These are phyloP conservation scores for Kwoniella heveanensis DNA, from an alignment of 768 basidiomycete species.

Conservation along the genomic window DNA sequence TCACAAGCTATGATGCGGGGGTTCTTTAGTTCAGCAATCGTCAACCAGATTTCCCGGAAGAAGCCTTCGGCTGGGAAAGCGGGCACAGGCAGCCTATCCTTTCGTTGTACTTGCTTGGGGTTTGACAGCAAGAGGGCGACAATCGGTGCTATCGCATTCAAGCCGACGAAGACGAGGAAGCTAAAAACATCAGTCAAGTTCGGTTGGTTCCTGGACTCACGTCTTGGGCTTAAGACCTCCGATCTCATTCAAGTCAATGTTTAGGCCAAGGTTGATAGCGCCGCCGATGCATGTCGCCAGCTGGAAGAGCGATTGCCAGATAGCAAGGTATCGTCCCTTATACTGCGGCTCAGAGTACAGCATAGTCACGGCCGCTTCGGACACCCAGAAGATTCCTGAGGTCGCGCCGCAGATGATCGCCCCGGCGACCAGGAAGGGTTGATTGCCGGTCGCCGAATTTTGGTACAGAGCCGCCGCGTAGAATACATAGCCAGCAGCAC, in stretches of 20 bases:
- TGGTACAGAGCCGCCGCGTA: constrained; percentile 22
- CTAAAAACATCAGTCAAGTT: not conserved
- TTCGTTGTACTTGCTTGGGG: constrained; percentile 23
- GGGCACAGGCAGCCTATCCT: constrained; percentile 12
- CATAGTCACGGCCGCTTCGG: constrained; percentile 18
- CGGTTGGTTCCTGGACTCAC: no score
- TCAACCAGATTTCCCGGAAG: constrained; percentile 19
- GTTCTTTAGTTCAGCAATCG: constrained; percentile 12
- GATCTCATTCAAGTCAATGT: constrained; percentile 12
- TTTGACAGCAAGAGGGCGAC: constrained; percentile 14
- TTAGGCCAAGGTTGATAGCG: constrained; percentile 21
- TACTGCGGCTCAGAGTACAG: constrained; percentile 18
- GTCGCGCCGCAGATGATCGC: constrained; percentile 22
- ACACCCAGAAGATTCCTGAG: constrained; percentile 23
- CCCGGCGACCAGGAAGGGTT: constrained; percentile 18
- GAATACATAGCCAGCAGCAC: constrained; percentile 21
- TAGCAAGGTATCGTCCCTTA: constrained; percentile 14
- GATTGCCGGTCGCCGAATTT: constrained; percentile 17
- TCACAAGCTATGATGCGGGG: constrained; percentile 16
- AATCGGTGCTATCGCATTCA: constrained; percentile 17
- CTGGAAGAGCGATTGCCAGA: constrained; percentile 18
- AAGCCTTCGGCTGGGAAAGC: constrained; percentile 17
- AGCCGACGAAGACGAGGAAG: constrained; percentile 23
- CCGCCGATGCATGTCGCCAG: constrained; percentile 16
- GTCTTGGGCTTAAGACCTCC: constrained; percentile 23